Evolutionary conservation across 805 yeast species (phyloP), one percentile per base, ranked within the genome.

Genomic region (Saturnispora dispora): DNA sequence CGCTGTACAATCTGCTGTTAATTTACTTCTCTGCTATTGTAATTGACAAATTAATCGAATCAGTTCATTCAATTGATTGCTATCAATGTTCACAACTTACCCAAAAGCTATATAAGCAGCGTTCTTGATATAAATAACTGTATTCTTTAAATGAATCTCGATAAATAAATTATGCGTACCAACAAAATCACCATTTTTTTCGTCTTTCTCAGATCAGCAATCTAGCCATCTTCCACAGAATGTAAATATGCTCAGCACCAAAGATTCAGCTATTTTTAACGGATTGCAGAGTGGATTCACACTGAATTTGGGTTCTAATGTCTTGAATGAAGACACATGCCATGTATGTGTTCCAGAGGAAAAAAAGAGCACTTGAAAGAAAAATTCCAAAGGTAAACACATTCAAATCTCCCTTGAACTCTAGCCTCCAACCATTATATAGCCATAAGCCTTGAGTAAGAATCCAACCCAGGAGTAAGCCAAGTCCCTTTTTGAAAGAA

Each of bases 371-470:
- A 36, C 63, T 54, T 1, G 63, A 57, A 2, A 53, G 35, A 63
- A 66, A 64, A 4, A 64, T 47, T 9, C 65, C 64, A 5, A 23
- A 20, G 1, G 56, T 52, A 50, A 65, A 63, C 2, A 60, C 55
- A 27, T 45, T 54, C 1, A 77, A 69, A 35, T 68, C 60, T 0
- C 96, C 97, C 43, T 82, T 66, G 58, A 91, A 91, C 65, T 91
- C 99, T 43, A 91, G 71, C 37, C 74, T 70, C 68, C 82, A 91
- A 1, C 90, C 98, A 64, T 76, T 80, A 47, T 66, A 75, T 27
- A 91, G 72, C 99, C 99, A 91, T 3, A 73, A 47, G 0, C 75
- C 90, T 65, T 91, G 96, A 0, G 87, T 68, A 0, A 67, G 50
- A 0, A 83, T 64, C 99, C 99, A 93, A 4, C 79, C 60, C 0